Conservation (phyloP, 129 eudicot genomes). For the Centella asiatica region DNA sequence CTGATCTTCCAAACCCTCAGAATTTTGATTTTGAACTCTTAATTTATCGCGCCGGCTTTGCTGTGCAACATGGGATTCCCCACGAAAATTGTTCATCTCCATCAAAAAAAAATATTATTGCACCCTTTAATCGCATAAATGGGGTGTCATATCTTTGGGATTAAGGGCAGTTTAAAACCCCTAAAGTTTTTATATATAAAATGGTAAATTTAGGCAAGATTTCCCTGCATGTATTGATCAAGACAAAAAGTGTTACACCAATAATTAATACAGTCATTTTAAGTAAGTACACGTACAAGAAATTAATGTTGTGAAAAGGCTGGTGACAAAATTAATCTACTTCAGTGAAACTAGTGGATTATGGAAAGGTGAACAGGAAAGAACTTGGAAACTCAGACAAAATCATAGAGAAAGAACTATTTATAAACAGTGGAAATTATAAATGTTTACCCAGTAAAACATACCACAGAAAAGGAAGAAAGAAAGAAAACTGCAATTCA, state of each 20-base stretch:
- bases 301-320: conserved; percentile 7
- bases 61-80: conserved; percentile 66
- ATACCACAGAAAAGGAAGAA: not conserved
- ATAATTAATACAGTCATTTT: not conserved
- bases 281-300: conserved; percentile 2
- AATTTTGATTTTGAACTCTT: conserved; percentile 38
- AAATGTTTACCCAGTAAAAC: not conserved
- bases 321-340: not conserved
- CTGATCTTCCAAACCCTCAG: conserved; percentile 24
- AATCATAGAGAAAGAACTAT: not conserved
- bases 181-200: not conserved
- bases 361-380: conserved; percentile 11
- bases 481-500: not conserved
- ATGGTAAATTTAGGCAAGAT: not conserved
- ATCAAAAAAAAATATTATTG: conserved; percentile 12
- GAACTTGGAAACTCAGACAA: conserved; percentile 1
- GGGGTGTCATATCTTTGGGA: not conserved
- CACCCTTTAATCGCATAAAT: not conserved
- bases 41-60: conserved; percentile 77
- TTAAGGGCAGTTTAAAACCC: too few species aligned
- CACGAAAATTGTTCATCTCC: conserved; percentile 56
- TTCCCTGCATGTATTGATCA: conserved; percentile 20
- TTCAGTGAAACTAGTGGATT: not conserved
- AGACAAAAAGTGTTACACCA: conserved; percentile 6
- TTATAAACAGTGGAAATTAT: not conserved